These are phyloP conservation scores for Monilinia vaccinii-corymbosi DNA, from an alignment of 2,329 filamentous ascomycete genomes.

Conservation along the genomic window DNA sequence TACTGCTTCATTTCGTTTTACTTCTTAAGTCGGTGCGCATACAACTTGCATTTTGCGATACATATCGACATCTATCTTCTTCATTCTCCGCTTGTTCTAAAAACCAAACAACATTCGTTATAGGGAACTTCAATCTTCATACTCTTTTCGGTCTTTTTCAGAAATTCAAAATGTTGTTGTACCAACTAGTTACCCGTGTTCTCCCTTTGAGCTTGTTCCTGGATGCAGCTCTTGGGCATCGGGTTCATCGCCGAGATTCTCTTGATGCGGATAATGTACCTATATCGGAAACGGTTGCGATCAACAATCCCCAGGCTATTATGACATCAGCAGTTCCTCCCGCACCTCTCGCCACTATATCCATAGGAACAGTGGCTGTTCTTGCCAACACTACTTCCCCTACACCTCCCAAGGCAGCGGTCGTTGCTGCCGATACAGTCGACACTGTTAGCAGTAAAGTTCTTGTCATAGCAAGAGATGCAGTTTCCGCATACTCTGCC, in stretches of 20 bases:
- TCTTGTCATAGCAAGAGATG: conserved; percentile 46
- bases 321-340: conserved; percentile 1
- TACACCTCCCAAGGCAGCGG: neutral
- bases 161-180: conserved; percentile 1
- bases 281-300: conserved; percentile 5
- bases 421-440: neutral
- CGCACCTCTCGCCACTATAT: conserved; percentile 2
- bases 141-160: neutral
- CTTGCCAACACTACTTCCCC: conserved; percentile 9
- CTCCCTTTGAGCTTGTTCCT: conserved; percentile 4
- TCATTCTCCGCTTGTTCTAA: neutral
- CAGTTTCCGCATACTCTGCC: conserved; percentile 38
- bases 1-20: conserved; percentile 1
- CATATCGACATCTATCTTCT: neutral
- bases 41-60: neutral
- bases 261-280: neutral
- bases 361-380: neutral
- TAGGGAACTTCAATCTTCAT: neutral
- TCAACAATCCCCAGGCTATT: conserved; percentile 5
- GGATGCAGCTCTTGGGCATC: conserved; percentile 8
- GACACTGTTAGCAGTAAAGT: conserved; percentile 37
- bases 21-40: neutral
- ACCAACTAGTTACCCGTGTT: conserved; percentile 3
- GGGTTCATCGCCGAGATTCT: conserved; percentile 1
- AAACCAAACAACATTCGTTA: neutral